Conservation (phyloP, 306 rosid genomes). For the Sindora glabra region DNA sequence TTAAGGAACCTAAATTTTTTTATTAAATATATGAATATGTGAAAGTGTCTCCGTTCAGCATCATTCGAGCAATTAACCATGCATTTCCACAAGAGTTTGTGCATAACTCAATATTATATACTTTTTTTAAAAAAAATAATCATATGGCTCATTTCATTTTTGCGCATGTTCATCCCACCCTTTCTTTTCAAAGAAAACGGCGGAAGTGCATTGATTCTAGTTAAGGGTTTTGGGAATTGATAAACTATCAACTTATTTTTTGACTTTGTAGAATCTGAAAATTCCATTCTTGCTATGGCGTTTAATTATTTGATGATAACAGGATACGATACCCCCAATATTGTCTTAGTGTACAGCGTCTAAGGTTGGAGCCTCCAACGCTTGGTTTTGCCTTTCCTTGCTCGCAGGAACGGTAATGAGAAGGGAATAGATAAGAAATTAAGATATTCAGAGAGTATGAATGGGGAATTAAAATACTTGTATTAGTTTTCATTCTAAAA, state of each 20-base stretch:
- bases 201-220: conserved; percentile 10
- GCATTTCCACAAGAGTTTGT: background rate
- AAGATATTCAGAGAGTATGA: no score
- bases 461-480: no score
- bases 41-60: background rate
- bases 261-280: background rate
- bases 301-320: background rate
- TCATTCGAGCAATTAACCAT: background rate
- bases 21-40: no score
- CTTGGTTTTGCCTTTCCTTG: no score
- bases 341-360: background rate
- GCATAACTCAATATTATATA: background rate
- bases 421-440: no score
- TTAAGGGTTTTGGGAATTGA: background rate
- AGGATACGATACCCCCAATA: background rate
- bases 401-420: no score
- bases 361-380: no score
- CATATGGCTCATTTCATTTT: background rate
- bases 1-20: no score
- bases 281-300: background rate
- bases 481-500: no score
- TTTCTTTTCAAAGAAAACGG: conserved; percentile 25
- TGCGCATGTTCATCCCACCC: background rate
- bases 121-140: background rate
- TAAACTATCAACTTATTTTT: background rate